Evolutionary conservation across 2,329 filamentous ascomycete species (phyloP), one percentile per base, ranked within the genome.

Genomic region (Ascochyta rabiei): DNA sequence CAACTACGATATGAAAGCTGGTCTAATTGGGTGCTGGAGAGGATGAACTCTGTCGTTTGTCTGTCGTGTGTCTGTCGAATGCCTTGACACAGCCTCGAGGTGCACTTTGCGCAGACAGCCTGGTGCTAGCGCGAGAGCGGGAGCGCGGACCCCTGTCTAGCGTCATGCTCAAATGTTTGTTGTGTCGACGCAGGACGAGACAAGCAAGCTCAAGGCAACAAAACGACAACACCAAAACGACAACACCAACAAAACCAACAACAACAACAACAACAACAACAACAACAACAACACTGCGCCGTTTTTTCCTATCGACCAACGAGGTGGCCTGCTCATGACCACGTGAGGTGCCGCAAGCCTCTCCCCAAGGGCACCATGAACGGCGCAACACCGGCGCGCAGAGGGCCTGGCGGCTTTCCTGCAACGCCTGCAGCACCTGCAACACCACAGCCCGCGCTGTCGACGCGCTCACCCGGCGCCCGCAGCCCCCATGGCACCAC

Each of bases 381-480:
- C 84, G 84, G 82, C 52, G 42, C 46, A 76, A 95, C 90, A 80
- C 90, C 90, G 21, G 57, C 63, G 78, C 89, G 87, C 80, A 82
- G 91, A 80, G 86, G 88, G 80, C 91, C 89, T 40, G 75, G 73
- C 82, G 89, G 89, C 71, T 95, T 88, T 73, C 91, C 91, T 74
- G 81, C 86, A 70, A 93, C 90, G 66, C 90, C 90, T 69, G 67
- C 82, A 9, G 26, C 28, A 13, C 91, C 91, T 74, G 81, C 86
- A 71, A 93, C 90, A 66, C 90, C 90, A 69, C 82, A 81, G 67
- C 9, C 24, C 4, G 6, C 24, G 24, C 82, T 80, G 67, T 67
- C 65, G 80, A 57, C 70, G 64, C 64, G 65, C 51, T 68, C 70
- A 30, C 63, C 68, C 31, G 63, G 60, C 57, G 57, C 53, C 24